Evolutionary conservation across 2,329 filamentous ascomycete species (phyloP).

Genomic region (Alternaria tenuissima): DNA sequence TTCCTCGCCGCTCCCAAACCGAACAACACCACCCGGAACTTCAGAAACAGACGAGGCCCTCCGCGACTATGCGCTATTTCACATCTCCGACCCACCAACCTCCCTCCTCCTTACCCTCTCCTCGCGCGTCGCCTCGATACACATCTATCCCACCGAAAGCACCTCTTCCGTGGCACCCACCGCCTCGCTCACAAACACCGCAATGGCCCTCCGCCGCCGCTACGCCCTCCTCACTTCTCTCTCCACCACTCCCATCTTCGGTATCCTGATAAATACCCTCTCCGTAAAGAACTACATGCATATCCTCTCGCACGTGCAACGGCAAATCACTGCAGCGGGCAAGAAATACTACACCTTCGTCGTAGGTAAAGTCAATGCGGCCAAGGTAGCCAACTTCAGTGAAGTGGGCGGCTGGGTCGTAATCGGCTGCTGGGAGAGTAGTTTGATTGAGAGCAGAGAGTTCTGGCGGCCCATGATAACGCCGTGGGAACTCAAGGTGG

Average conservation of each 20-base stretch:
- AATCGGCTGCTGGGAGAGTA: conserved; percentile 97
- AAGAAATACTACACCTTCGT: conserved; percentile 98
- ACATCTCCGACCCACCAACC: conserved; percentile 81
- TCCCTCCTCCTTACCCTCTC: conserved; percentile 87
- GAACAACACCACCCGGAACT: conserved; percentile 67
- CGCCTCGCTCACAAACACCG: conserved; percentile 59
- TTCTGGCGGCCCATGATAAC: conserved; percentile 92
- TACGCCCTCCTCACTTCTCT: conserved; percentile 87
- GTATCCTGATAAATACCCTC: conserved; percentile 94
- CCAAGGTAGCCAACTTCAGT: conserved; percentile 94
- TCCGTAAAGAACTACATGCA: conserved; percentile 89
- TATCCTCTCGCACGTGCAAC: conserved; percentile 77
- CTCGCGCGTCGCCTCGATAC: conserved; percentile 78
- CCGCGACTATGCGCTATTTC: conserved; percentile 77
- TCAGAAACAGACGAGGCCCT: conserved; percentile 60
- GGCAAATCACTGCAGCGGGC: conserved; percentile 76
- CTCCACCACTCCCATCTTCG: conserved; percentile 82
- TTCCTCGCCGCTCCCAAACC: conserved; percentile 82
- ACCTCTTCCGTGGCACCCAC: conserved; percentile 23
- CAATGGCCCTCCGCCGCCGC: conserved; percentile 76
- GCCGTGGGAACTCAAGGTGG: conserved; percentile 88
- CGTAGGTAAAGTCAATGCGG: conserved; percentile 93
- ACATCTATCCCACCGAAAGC: conserved; percentile 73
- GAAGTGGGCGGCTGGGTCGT: conserved; percentile 98
- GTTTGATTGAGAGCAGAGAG: conserved; percentile 84